phyloP scores from a whole-genome alignment of 2,329 filamentous ascomycete genomes.

The Dothiorella sarmentorum region DNA sequence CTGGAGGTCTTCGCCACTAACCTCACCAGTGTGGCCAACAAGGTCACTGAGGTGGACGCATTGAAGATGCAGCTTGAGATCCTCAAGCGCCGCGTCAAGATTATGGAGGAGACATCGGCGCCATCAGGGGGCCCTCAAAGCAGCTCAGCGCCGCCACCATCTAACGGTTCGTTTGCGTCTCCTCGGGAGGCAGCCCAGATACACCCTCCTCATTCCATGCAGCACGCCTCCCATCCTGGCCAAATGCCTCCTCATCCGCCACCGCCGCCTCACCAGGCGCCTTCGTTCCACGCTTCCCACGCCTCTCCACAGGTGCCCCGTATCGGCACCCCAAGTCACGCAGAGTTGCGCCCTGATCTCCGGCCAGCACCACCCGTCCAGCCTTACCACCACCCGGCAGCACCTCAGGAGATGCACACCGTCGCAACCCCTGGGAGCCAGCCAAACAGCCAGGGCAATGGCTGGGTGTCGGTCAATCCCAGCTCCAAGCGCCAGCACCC shows the following conservation, averaged over 20 bases:
- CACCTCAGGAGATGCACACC: background rate
- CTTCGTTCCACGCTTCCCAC: background rate
- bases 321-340: background rate
- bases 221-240: background rate
- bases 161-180: background rate
- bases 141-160: background rate
- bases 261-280: background rate
- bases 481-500: conserved; percentile 38
- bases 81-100: conserved; percentile 45
- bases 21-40: conserved; percentile 39
- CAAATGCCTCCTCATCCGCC: background rate
- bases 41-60: conserved; percentile 46
- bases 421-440: background rate
- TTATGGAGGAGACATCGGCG: conserved; percentile 29
- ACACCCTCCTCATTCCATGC: conserved; percentile 1
- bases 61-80: conserved; percentile 48
- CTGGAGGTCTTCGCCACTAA: conserved; percentile 45
- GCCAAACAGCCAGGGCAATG: conserved; percentile 23
- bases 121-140: conserved; percentile 20
- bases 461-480: conserved; percentile 46
- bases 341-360: conserved; percentile 4
- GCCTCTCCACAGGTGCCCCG: conserved; percentile 2
- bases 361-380: conserved; percentile 5
- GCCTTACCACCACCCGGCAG: background rate
- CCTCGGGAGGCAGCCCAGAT: background rate